Conservation (phyloP, 176 grass and related monocot genomes). For the bread wheat (Triticum aestivum) region IWGSC_CS_RefSeq_v2.1 NC_057798.1:192954679-192955178, state of each 20-base stretch:
- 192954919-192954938: not conserved
- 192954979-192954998: not conserved
- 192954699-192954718: not conserved
- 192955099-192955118: not conserved
- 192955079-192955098: not conserved
- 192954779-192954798: not conserved
- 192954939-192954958: not conserved
- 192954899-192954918: not conserved
- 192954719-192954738: not conserved
- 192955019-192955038: not conserved
- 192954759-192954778: not conserved
- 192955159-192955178: not conserved
- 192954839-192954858: not conserved
- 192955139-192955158: not conserved
- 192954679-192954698: not conserved
- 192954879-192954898: not conserved
- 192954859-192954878: not conserved
- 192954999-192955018: not conserved
- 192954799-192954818: not conserved
- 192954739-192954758: not conserved
- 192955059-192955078: not conserved
- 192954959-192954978: not conserved
- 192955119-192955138: not conserved
- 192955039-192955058: not conserved
- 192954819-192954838: not conserved